phyloP scores from a whole-genome alignment of 2,329 filamentous ascomycete genomes.

The Nemania diffusa region DNA sequence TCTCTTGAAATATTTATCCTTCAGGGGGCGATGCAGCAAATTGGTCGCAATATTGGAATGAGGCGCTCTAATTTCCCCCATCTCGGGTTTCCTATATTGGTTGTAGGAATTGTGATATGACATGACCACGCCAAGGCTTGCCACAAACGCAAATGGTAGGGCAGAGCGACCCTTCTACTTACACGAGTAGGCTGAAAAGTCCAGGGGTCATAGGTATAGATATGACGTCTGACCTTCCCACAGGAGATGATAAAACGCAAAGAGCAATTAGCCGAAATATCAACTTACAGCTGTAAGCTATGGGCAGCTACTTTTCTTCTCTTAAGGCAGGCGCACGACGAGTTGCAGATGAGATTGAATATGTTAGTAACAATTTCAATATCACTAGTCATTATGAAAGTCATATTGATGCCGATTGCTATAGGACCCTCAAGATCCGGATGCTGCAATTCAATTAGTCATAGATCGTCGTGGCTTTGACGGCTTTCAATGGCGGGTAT shows the following conservation, averaged over 20 bases:
- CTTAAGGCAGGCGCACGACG: conserved; percentile 32
- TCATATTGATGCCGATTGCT: not conserved
- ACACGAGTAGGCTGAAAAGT: not conserved
- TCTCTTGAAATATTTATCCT: not conserved
- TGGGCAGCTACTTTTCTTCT: conserved; percentile 40
- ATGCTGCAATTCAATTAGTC: conserved; percentile 40
- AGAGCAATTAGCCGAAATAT: not conserved
- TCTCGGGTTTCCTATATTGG: not conserved
- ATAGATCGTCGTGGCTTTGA: conserved; percentile 41
- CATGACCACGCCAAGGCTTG: not conserved
- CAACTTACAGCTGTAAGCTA: conserved; percentile 6
- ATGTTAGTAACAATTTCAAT: conserved; percentile 30
- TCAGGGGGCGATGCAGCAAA: not conserved
- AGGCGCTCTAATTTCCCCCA: not conserved
- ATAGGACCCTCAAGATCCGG: conserved; percentile 40
- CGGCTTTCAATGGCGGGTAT: conserved; percentile 43
- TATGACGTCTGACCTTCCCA: not conserved
- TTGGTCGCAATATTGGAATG: conserved; percentile 6
- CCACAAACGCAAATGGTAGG: not conserved
- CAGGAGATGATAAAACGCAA: not conserved
- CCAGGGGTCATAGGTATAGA: not conserved
- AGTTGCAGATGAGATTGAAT: conserved; percentile 40
- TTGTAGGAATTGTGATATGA: not conserved
- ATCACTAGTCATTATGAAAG: not conserved
- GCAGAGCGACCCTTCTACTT: not conserved